phyloP scores from a whole-genome alignment of 768 basidiomycete species.

The Zangia roseola region DNA sequence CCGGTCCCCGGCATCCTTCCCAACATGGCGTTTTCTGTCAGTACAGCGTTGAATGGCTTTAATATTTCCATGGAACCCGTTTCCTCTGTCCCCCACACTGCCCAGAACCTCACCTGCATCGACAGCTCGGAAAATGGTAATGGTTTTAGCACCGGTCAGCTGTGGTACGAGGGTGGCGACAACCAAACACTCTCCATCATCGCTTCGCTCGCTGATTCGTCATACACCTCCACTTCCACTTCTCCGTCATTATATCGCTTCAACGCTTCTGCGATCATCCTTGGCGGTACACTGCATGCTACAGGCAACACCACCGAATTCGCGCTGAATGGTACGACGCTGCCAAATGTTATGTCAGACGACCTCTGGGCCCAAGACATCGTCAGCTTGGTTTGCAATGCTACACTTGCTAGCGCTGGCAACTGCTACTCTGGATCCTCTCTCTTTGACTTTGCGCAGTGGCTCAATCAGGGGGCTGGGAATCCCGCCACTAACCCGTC shows the following conservation, averaged over 20 bases:
- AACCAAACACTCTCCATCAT: conserved; percentile 12
- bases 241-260: not conserved
- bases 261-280: conserved; percentile 9
- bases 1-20: not conserved
- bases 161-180: conserved; percentile 8
- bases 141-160: fast-evolving
- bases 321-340: conserved; percentile 13
- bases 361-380: conserved; percentile 20
- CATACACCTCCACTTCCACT: not conserved
- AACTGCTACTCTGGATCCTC: not conserved
- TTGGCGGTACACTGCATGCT: conserved; percentile 8
- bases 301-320: conserved; percentile 10
- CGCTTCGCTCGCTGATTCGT: not conserved
- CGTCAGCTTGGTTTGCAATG: conserved; percentile 12
- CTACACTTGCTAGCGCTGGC: not conserved
- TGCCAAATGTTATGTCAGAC: conserved; percentile 9
- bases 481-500: no score
- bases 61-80: conserved; percentile 13
- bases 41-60: conserved; percentile 13
- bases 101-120: conserved; percentile 7
- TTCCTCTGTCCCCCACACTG: conserved; percentile 11
- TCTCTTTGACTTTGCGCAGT: conserved; percentile 5
- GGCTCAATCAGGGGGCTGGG: not conserved
- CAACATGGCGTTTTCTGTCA: not conserved
- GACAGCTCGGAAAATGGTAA: not conserved